Base-by-base conservation (phyloP, 2,329 filamentous ascomycete genomes). In the Beauveria pseudobassiana region DNA sequence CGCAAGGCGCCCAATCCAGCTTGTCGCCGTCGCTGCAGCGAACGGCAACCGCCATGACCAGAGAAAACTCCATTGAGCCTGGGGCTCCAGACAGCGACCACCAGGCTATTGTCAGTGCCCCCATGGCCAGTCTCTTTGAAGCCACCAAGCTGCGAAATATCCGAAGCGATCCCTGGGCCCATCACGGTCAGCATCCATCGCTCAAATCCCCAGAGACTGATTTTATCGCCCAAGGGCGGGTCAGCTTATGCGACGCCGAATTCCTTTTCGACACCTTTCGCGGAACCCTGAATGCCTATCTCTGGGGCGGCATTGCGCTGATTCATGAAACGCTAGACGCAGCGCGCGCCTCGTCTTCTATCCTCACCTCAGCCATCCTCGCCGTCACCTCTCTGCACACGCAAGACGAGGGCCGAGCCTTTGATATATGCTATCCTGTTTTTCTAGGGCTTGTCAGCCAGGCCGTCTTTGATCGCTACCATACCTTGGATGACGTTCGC, bases 401-500 rank as follows among this genome's bases (percentile, higher is more conserved):
- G 1, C 69, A 67, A 20, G 69, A 70, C 26, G 65, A 66, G 54
- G 80, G 79, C 5, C 73, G 75, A 2, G 78, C 80, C 3, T 80
- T 86, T 62, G 80, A 82, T 54, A 73, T 75, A 2, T 86, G 84
- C 67, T 86, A 83, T 67, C 76, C 76, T 59, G 81, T 85, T 63
- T 86, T 87, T 64, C 78, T 83, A 1, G 76, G 79, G 4, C 76
- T 87, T 2, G 80, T 86, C 50, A 80, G 82, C 18, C 78, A 75
- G 34, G 81, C 82, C 63, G 82, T 86, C 68, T 82, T 87, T 64
- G 81, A 83, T 46, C 78, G 71, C 0, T 71, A 72, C 50, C 70
- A 86, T 52, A 82, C 80, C 14, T 69, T 83, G 18, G 84, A 87
- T 64, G 81, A 83, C 62, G 78, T 87, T 43, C 80, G 84, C 7